Evolutionary conservation across 306 rosid species (phyloP).

Genomic region (Trifolium pratense): DNA sequence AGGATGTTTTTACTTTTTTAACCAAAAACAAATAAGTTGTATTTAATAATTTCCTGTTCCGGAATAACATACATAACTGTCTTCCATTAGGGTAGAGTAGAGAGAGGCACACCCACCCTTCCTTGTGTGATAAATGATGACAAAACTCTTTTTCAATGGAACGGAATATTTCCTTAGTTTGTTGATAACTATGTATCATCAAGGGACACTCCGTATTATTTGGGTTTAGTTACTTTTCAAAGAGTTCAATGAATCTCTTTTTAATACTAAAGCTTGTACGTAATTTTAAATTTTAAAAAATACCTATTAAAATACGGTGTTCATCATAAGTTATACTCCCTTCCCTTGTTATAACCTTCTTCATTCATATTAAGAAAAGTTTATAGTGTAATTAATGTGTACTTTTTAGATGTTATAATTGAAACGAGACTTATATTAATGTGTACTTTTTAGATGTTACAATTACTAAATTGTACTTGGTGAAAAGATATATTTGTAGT

Average conservation of each 20-base stretch:
- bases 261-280: too few species aligned
- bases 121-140: conserved; percentile 3
- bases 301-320: too few species aligned
- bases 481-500: too few species aligned
- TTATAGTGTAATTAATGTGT: too few species aligned
- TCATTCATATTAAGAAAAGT: too few species aligned
- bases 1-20: conserved; percentile 40
- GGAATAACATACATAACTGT: conserved; percentile 37
- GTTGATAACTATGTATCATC: conserved; percentile 6
- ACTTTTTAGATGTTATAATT: too few species aligned
- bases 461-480: too few species aligned
- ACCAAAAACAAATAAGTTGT: neutral
- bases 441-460: too few species aligned
- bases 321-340: too few species aligned
- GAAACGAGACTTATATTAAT: too few species aligned
- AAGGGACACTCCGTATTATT: neutral
- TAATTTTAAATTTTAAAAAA: too few species aligned
- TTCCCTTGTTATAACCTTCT: too few species aligned
- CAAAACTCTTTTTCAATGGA: conserved; percentile 1
- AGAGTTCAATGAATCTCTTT: neutral
- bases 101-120: conserved; percentile 9
- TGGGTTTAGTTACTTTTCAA: neutral
- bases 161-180: conserved; percentile 16
- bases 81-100: conserved; percentile 33
- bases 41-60: conserved; percentile 30